Conservation (phyloP, 2,329 filamentous ascomycete species). For the Pyricularia sp. region DNA sequence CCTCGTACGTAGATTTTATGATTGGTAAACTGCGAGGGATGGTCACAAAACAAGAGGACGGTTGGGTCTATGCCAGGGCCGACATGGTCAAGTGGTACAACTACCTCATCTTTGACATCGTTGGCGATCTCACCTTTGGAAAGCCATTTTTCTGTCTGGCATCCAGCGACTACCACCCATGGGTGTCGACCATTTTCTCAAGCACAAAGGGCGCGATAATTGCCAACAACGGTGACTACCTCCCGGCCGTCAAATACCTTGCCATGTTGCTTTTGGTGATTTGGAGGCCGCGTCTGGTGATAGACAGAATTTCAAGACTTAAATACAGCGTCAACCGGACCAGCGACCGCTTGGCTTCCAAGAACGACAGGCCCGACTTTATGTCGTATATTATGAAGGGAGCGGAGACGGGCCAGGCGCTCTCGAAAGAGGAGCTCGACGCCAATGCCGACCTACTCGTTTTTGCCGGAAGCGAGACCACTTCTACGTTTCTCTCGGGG, state of each 20-base stretch:
- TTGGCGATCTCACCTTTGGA: constrained; percentile 19
- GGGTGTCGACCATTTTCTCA: not conserved
- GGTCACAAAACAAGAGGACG: not conserved
- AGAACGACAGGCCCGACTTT: constrained; percentile 7
- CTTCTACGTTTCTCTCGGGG: constrained; percentile 29
- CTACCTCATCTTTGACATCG: constrained; percentile 20
- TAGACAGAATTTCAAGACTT: not conserved
- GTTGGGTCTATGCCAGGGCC: constrained; percentile 15
- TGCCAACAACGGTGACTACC: not conserved
- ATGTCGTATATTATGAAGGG: constrained; percentile 6
- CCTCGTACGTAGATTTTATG: constrained; percentile 6
- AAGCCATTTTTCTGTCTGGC: constrained; percentile 17
- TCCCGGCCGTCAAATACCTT: not conserved
- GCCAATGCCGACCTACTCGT: constrained; percentile 17
- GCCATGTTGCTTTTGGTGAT: not conserved
- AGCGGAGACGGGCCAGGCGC: not conserved
- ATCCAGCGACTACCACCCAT: constrained; percentile 11
- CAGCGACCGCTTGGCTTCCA: constrained; percentile 1
- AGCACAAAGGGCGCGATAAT: constrained; percentile 15
- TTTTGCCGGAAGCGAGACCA: constrained; percentile 37
- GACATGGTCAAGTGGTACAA: constrained; percentile 27
- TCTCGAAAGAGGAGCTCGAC: not conserved
- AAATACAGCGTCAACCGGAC: not conserved
- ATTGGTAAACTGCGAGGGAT: constrained; percentile 4
- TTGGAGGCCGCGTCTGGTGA: not conserved